Conservation (phyloP, 1,284 basidiomycete genomes). For the Cutaneotrichosporon sp. region DNA sequence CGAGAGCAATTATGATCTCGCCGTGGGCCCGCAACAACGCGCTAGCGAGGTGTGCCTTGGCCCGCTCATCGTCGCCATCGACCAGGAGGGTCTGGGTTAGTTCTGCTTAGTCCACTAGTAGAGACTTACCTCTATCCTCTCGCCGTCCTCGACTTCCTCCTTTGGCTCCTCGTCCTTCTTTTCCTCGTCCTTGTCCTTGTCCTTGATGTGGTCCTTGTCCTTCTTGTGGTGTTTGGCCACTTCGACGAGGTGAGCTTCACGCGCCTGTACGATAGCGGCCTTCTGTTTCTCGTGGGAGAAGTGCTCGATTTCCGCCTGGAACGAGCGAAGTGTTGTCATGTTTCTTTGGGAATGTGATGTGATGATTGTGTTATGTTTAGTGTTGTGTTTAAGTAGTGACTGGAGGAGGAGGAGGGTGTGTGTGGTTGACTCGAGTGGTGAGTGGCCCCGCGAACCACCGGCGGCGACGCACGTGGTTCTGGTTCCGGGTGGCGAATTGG, state of each 20-base stretch:
- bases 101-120: not conserved
- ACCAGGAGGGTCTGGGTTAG: slow-evolving; percentile 36
- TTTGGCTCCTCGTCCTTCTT: slow-evolving; percentile 24
- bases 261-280: slow-evolving; percentile 41
- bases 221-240: slow-evolving; percentile 42
- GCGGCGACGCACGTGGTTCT: too few relatives aligned
- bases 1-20: slow-evolving; percentile 46
- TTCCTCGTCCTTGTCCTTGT: slow-evolving; percentile 16
- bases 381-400: not conserved
- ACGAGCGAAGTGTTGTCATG: slow-evolving; percentile 51
- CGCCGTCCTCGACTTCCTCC: slow-evolving; percentile 35
- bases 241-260: slow-evolving; percentile 44
- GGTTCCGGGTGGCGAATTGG: too few relatives aligned
- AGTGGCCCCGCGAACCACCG: too few relatives aligned
- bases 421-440: too few relatives aligned
- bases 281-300: slow-evolving; percentile 49
- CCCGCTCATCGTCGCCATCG: slow-evolving; percentile 33
- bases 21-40: slow-evolving; percentile 45
- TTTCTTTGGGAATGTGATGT: not conserved
- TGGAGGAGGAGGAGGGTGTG: not conserved
- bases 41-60: slow-evolving; percentile 40
- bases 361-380: not conserved
- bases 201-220: slow-evolving; percentile 17
- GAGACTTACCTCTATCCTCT: slow-evolving; percentile 38
- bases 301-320: slow-evolving; percentile 52